Conservation (phyloP, 352 stramenopile species). For the Globisporangium abappressorium region DNA sequence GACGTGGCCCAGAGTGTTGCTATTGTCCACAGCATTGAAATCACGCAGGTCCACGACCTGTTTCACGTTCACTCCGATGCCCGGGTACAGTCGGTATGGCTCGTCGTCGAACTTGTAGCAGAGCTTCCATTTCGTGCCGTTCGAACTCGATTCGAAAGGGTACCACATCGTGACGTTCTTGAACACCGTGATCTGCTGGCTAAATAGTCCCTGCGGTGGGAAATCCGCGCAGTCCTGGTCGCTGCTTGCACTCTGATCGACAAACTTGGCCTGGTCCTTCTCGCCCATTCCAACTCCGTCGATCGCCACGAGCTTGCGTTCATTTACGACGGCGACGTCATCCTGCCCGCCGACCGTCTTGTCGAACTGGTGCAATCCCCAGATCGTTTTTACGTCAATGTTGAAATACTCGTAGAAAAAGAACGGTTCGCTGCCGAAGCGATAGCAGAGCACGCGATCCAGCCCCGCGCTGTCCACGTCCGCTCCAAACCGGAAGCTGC, state of each 20-base stretch:
- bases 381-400: conserved; percentile 67
- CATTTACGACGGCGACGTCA: conserved; percentile 51
- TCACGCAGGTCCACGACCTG: conserved; percentile 47
- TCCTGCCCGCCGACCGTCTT: conserved; percentile 20
- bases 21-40: conserved; percentile 22
- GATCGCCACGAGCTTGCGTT: conserved; percentile 54
- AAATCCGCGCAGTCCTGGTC: conserved; percentile 37
- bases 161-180: conserved; percentile 43
- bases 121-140: conserved; percentile 40
- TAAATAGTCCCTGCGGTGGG: conserved; percentile 33
- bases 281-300: conserved; percentile 47
- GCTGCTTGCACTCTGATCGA: conserved; percentile 18
- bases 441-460: conserved; percentile 51
- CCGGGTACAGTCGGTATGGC: conserved; percentile 40
- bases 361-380: conserved; percentile 29
- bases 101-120: conserved; percentile 73
- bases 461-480: conserved; percentile 34
- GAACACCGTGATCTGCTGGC: conserved; percentile 33
- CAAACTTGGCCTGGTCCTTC: conserved; percentile 57
- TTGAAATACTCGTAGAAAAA: conserved; percentile 50
- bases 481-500: conserved; percentile 43
- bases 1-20: conserved; percentile 24
- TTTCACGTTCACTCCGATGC: conserved; percentile 46
- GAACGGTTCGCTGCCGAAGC: conserved; percentile 53
- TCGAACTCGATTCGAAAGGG: conserved; percentile 52